Base-by-base conservation (phyloP, 2,329 filamentous ascomycete genomes). In the Aspergillus niger region DNA sequence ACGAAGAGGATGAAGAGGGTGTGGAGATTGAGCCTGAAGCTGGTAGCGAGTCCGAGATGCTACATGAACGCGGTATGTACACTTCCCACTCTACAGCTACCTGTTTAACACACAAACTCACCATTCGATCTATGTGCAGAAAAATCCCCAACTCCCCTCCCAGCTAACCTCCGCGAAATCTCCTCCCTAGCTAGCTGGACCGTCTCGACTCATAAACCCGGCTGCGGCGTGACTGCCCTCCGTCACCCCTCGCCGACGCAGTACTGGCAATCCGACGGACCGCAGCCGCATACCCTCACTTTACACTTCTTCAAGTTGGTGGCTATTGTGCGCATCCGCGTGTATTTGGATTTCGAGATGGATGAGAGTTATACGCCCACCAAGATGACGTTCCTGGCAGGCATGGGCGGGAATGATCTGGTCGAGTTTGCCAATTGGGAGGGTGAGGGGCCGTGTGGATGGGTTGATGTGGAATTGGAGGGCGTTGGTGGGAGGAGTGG, bases 301-400 rank as follows among this genome's bases (percentile, higher is more conserved):
- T 80, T 88, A 2, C 86, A 89, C 81, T 80, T 90, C 83, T 71
- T 85, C 71, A 78, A 86, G 77, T 66, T 84, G 63, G 71, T 83
- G 66, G 67, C 81, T 58, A 65, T 87, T 73, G 66, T 85, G 65
- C 72, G 82, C 66, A 69, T 85, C 74, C 62, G 82, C 68, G 65
- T 84, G 53, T 77, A 90, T 67, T 88, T 99, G 48, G 93, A 99
- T 78, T 97, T 96, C 76, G 88, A 89, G 63, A 86, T 91, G 57
- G 95, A 99, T 76, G 95, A 99, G 78, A 95, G 91, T 47, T 99
- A 99, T 76, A 99, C 95, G 3, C 95, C 95, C 0, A 98, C 93
- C 1, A 91, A 92, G 69, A 96, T 99, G 70, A 82, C 90, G 50
- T 92, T 98, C 72, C 86, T 90, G 39, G 94, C 93, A 0, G 95